Base-by-base conservation (phyloP, 441 rosid species). In the Populus trichocarpa region DNA sequence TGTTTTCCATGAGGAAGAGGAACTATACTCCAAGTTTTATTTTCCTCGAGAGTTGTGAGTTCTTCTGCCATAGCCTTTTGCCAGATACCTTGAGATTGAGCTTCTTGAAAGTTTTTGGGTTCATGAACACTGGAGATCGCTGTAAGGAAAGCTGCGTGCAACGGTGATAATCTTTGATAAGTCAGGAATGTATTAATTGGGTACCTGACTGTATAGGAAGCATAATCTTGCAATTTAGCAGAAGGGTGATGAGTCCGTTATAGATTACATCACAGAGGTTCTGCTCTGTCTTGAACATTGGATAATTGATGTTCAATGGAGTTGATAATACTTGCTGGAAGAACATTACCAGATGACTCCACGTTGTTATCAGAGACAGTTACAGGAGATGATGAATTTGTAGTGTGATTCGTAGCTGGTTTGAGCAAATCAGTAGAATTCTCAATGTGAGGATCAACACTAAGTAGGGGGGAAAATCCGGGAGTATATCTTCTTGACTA, bases 241-340 rank as follows among this genome's bases (percentile, higher is more conserved):
- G 26, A 26, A 1, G 26, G 66, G 2, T n/a, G 26, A 61, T 11
- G 2, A 7, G 0, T 11, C 1, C 1, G 0, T n/a, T 5, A 8
- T 0, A 26, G 26, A 61, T 61, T 61, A 6, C 25, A 0, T 18
- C 25, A 11, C 2, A 61, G 25, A 18, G 22, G 9, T 16, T 20
- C 35, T 61, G 0, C 23, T 20, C 0, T 13, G 10, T 6, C 5
- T 10, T 5, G 10, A 1, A 7, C 6, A 18, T 23, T 28, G 2
- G 28, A 28, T 28, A 2, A 28, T 2, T 28, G 3, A 0, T 0
- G 0, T 28, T 28, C 3, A 0, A 28, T 0, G 0, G 3, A 28
- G 28, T 2, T 3, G 28, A 28, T 2, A 28, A 28, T 28, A 28
- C 28, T 0, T 28, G 0, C 28, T 28, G 3, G 28, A 0, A 1